These are phyloP conservation scores for Naumovozyma castellii DNA, from an alignment of 805 yeast genomes.

Conservation along the genomic window DNA sequence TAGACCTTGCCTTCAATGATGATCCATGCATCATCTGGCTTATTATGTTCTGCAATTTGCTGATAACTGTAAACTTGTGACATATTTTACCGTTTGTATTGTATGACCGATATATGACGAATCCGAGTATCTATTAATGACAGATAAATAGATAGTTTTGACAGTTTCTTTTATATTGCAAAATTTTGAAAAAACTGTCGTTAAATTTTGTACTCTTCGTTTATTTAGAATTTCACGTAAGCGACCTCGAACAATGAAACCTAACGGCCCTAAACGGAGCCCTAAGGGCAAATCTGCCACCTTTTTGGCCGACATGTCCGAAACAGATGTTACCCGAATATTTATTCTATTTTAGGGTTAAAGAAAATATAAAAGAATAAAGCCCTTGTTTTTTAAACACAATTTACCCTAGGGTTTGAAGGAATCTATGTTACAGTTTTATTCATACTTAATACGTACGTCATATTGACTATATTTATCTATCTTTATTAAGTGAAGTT, in stretches of 20 bases:
- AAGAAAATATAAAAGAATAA: no score
- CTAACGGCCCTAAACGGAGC: no score
- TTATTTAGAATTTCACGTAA: no score
- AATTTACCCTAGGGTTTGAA: no score
- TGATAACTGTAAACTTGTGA: slow-evolving; percentile 49
- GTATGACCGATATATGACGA: no score
- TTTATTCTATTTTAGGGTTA: neutral
- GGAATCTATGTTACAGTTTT: no score
- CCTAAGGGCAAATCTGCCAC: neutral
- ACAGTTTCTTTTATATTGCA: neutral
- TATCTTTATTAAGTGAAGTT: no score
- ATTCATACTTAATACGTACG: no score
- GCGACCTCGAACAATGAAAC: neutral
- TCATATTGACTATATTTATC: no score
- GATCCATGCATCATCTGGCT: slow-evolving; percentile 78
- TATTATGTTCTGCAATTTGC: slow-evolving; percentile 63
- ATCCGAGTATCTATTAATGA: no score
- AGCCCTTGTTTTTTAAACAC: neutral
- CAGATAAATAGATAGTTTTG: no score
- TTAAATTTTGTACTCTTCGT: neutral
- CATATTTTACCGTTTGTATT: slow-evolving; percentile 29
- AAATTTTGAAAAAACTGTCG: neutral
- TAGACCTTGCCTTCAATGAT: slow-evolving; percentile 75
- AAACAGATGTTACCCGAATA: neutral
- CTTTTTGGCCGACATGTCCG: neutral